Evolutionary conservation across 768 basidiomycete genomes (phyloP), one percentile per base, ranked within the genome.

Genomic region (Mycena pura): DNA sequence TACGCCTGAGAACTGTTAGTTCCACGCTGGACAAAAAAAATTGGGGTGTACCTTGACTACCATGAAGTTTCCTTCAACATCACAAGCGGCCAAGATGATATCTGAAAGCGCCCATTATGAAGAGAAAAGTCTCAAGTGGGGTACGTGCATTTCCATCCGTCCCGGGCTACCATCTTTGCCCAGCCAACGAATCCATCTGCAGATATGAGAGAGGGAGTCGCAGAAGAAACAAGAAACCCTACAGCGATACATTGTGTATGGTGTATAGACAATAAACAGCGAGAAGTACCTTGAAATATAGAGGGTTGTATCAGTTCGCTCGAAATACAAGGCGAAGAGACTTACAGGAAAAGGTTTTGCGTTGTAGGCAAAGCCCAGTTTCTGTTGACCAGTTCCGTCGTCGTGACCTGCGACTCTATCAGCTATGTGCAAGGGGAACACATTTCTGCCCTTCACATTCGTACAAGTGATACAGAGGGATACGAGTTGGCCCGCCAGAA

Each of bases 241-340:
- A 93, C 92, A 95, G 77, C 86, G 80, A 72, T 93, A 94, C 31
- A 95, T 91, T 34, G 93, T 95, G 78, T 93, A 95, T 0, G 93
- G 93, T 22, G 93, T 93, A 71, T 94, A 95, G 54, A 86, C 75
- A 25, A 82, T 44, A 72, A 90, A 91, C 22, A 95, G 70, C 5
- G 91, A 82, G 69, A 93, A 88, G 75, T 95, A 95, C 65, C 93
- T 94, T 38, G 8, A 36, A 34, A 21, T n/a, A 32, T 40, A 13
- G 31, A 45, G 24, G 10, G 5, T 15, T 28, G n/a, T n/a, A n/a
- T n/a, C n/a, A n/a, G n/a, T n/a, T n/a, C n/a, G 17, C 11, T 29
- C 28, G 36, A 15, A 49, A 19, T 32, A 40, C 45, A 47, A 13
- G 15, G 3, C 13, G 19, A 13, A 45, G 21, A 17, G 19, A 82